Conservation (phyloP, 1,139 yeast species). For the Lizanozyma gosingica region DNA sequence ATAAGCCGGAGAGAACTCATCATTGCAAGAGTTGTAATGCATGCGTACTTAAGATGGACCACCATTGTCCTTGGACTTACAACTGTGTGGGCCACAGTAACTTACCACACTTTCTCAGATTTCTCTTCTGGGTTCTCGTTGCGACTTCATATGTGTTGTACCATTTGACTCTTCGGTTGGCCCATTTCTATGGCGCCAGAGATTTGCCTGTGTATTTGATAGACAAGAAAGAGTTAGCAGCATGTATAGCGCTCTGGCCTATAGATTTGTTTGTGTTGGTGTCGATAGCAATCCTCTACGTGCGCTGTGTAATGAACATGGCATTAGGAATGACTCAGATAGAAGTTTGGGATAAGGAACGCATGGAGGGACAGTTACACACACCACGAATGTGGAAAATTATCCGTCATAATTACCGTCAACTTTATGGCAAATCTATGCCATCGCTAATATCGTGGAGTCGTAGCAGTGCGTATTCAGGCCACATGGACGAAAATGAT, state of each 20-base stretch:
- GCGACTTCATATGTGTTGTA: conserved; percentile 44
- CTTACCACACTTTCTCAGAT: conserved; percentile 76
- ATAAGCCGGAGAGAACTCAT: conserved; percentile 72
- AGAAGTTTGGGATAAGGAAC: conserved; percentile 86
- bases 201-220: conserved; percentile 54
- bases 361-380: conserved; percentile 58
- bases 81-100: conserved; percentile 78
- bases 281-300: conserved; percentile 47
- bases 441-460: conserved; percentile 45
- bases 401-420: conserved; percentile 36
- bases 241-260: conserved; percentile 49
- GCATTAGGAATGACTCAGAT: conserved; percentile 80
- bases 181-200: conserved; percentile 42
- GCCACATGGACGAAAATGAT: conserved; percentile 9
- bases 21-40: conserved; percentile 59
- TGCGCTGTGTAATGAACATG: conserved; percentile 54
- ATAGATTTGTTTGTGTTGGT: conserved; percentile 49
- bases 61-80: conserved; percentile 82
- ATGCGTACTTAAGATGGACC: conserved; percentile 78
- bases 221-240: conserved; percentile 42
- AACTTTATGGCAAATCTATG: conserved; percentile 33
- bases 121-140: conserved; percentile 57
- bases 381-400: conserved; percentile 45
- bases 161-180: conserved; percentile 33
- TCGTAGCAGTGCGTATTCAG: conserved; percentile 13